Conservation (phyloP, 495 filamentous ascomycete genomes). For the Xylaria intraflava region DNA sequence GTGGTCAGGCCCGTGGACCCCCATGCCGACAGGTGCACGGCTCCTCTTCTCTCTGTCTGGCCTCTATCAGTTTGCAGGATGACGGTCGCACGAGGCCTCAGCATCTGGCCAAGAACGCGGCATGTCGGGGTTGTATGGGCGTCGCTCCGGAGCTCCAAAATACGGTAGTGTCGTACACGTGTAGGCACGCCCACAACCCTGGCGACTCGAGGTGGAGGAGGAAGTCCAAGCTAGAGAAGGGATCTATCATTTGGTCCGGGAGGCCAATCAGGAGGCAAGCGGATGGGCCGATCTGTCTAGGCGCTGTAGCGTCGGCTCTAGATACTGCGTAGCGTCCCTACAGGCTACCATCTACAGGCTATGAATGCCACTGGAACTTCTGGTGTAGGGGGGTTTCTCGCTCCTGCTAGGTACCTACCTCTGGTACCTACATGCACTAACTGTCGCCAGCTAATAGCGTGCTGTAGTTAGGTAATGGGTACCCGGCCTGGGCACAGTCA, state of each 20-base stretch:
- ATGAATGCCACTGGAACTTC: background rate
- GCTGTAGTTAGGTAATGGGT: background rate
- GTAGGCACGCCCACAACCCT: too few relatives aligned
- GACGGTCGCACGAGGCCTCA: constrained; percentile 26
- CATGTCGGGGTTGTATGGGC: constrained; percentile 15
- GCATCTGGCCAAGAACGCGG: constrained; percentile 21
- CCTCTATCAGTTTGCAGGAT: constrained; percentile 15
- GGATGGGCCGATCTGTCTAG: background rate
- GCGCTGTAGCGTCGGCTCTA: too few relatives aligned
- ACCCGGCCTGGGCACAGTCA: too few relatives aligned
- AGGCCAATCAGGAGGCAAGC: constrained; percentile 2
- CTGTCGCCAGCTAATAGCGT: too few relatives aligned
- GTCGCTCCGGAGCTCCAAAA: background rate
- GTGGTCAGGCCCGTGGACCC: too few relatives aligned
- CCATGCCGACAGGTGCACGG: background rate
- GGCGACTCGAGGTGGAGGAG: constrained; percentile 8
- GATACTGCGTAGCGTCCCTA: too few relatives aligned
- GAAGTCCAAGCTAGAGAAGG: constrained; percentile 1
- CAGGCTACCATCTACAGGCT: too few relatives aligned
- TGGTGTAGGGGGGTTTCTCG: too few relatives aligned
- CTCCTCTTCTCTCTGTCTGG: background rate
- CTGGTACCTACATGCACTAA: background rate
- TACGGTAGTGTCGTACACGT: too few relatives aligned
- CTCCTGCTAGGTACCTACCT: background rate
- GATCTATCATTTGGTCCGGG: constrained; percentile 14